Conservation (phyloP, 2,329 filamentous ascomycete species). For the Alternaria metachromatica region DNA sequence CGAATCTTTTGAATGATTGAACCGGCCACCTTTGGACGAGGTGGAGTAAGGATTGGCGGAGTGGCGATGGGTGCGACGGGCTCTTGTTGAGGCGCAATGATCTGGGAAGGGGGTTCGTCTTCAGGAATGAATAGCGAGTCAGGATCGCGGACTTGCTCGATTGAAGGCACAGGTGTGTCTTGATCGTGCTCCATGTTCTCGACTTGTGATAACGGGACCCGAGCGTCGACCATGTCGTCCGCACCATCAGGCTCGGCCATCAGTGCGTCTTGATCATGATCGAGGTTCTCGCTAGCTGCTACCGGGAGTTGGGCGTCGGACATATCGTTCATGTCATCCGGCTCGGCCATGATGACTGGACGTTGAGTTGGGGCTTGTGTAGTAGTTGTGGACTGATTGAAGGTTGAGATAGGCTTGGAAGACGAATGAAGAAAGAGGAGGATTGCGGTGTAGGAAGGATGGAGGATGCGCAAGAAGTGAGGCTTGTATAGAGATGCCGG, state of each 20-base stretch:
- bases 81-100: background rate
- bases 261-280: background rate
- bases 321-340: background rate
- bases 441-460: conserved; percentile 3
- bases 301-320: background rate
- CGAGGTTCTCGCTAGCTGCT: background rate
- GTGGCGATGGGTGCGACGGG: background rate
- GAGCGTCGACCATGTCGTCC: background rate
- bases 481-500: conserved; percentile 1
- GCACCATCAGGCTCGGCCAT: background rate
- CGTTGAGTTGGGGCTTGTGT: background rate
- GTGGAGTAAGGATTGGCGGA: background rate
- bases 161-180: background rate
- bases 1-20: conserved; percentile 17
- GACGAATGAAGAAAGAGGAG: background rate
- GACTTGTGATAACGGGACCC: background rate
- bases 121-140: conserved; percentile 26
- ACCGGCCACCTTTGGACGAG: background rate
- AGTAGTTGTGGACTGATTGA: background rate
- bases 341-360: conserved; percentile 1
- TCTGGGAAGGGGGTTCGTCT: background rate
- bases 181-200: background rate
- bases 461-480: background rate
- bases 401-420: background rate
- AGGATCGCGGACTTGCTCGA: conserved; percentile 3